phyloP scores from a whole-genome alignment of 768 basidiomycete species.

The Amanita pallidorosea region DNA sequence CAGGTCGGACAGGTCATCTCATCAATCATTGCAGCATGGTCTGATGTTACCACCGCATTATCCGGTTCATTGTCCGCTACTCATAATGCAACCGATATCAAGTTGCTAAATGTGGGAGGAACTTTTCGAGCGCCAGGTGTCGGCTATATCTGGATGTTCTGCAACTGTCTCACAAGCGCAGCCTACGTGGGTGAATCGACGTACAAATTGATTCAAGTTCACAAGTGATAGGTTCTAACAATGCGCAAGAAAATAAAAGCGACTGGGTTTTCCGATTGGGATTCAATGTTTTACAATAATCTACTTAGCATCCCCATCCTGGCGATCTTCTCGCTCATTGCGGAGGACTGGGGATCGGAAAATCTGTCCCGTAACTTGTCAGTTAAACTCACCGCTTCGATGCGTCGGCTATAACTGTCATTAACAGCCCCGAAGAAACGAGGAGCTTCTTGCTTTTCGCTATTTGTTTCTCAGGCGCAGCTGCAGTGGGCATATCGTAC shows the following conservation, averaged over 20 bases:
- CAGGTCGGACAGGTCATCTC: slow-evolving; percentile 59
- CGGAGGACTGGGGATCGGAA: slow-evolving; percentile 83
- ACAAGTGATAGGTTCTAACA: slow-evolving; percentile 57
- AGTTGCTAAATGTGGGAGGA: slow-evolving; percentile 29
- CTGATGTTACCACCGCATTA: slow-evolving; percentile 55
- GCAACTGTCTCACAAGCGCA: slow-evolving; percentile 86
- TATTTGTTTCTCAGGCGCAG: slow-evolving; percentile 95
- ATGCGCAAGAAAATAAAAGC: slow-evolving; percentile 96
- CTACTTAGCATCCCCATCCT: slow-evolving; percentile 89
- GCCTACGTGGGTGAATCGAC: slow-evolving; percentile 56
- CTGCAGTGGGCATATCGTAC: slow-evolving; percentile 95
- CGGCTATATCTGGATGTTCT: slow-evolving; percentile 95
- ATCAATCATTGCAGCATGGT: slow-evolving; percentile 94
- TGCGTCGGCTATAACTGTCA: slow-evolving; percentile 5
- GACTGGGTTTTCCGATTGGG: slow-evolving; percentile 96
- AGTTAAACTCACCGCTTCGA: slow-evolving; percentile 19
- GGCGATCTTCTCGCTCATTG: slow-evolving; percentile 64
- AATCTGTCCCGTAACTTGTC: slow-evolving; percentile 84
- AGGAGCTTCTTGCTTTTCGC: slow-evolving; percentile 72
- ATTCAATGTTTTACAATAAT: slow-evolving; percentile 99
- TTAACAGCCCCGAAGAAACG: slow-evolving; percentile 66
- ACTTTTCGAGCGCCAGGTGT: slow-evolving; percentile 47
- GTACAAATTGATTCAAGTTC: neutral
- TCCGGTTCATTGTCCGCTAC: slow-evolving; percentile 23
- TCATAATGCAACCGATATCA: slow-evolving; percentile 22